Evolutionary conservation across 352 stramenopile genomes (phyloP).

Genomic region (Phytopythium sindhum): DNA sequence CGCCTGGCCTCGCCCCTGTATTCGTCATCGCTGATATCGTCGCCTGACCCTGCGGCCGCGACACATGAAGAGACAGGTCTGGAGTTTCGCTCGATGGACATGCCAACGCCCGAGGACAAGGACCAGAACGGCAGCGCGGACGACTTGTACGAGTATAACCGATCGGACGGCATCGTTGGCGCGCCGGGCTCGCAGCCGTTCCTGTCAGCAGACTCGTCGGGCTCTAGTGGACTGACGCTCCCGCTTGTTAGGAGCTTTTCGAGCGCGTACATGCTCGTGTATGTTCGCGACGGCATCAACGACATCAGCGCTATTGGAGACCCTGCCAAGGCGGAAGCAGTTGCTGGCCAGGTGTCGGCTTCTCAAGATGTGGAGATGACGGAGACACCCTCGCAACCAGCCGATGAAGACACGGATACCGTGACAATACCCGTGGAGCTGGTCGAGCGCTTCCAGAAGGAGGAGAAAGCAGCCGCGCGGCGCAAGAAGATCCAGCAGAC

Average conservation of each 20-base stretch:
- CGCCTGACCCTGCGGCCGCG: constrained; percentile 29
- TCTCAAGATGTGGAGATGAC: constrained; percentile 16
- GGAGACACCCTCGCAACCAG: not conserved
- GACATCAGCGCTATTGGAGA: constrained; percentile 51
- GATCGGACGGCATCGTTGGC: constrained; percentile 17
- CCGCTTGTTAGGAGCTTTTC: constrained; percentile 66
- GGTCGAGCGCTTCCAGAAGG: constrained; percentile 68
- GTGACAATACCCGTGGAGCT: constrained; percentile 50
- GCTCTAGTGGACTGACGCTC: constrained; percentile 43
- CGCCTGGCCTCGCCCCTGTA: constrained; percentile 47
- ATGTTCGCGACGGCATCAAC: constrained; percentile 75
- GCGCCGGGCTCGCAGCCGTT: constrained; percentile 3
- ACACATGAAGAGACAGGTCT: constrained; percentile 24
- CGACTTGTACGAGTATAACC: constrained; percentile 46
- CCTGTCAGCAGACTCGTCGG: constrained; percentile 8
- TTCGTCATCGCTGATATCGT: constrained; percentile 42
- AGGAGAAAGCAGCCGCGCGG: constrained; percentile 60
- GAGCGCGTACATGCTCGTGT: constrained; percentile 89
- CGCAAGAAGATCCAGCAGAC: constrained; percentile 81
- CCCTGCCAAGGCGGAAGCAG: not conserved
- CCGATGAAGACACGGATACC: constrained; percentile 17
- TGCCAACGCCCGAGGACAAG: constrained; percentile 8
- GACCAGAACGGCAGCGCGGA: constrained; percentile 12
- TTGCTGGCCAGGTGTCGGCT: constrained; percentile 4
- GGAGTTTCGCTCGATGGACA: constrained; percentile 38